phyloP scores from a whole-genome alignment of 1,139 yeast genomes.

The Candida neerlandica region DNA sequence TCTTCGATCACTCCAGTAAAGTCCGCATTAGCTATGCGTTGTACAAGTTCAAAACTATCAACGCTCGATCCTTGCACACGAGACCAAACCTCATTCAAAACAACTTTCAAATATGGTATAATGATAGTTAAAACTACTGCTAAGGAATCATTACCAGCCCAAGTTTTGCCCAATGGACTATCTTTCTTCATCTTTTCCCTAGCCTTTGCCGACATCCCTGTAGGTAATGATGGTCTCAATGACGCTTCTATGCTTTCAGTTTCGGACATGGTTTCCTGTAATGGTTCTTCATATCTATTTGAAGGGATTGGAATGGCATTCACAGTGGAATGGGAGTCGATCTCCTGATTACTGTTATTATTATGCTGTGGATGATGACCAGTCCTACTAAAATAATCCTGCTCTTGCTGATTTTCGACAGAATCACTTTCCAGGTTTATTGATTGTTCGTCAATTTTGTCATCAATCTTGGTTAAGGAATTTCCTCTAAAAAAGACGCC shows the following conservation, averaged over 20 bases:
- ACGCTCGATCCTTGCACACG: constrained; percentile 24
- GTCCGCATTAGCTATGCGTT: constrained; percentile 39
- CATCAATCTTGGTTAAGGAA: constrained; percentile 20
- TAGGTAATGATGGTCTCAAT: constrained; percentile 49
- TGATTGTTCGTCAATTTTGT: constrained; percentile 10
- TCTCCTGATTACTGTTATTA: constrained; percentile 5
- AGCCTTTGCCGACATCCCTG: constrained; percentile 64
- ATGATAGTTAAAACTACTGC: constrained; percentile 45
- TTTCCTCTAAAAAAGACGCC: constrained; percentile 30
- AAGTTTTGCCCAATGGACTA: constrained; percentile 50
- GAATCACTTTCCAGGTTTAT: constrained; percentile 1
- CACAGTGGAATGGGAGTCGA: background rate
- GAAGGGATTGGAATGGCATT: constrained; percentile 13
- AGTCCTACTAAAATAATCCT: constrained; percentile 10
- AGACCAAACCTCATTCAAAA: constrained; percentile 40
- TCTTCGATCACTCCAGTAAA: constrained; percentile 24
- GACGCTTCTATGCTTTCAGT: constrained; percentile 29
- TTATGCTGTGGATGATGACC: too few species aligned
- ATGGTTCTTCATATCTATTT: constrained; percentile 12
- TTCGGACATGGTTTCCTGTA: constrained; percentile 8
- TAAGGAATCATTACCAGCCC: constrained; percentile 65
- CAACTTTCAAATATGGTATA: constrained; percentile 39
- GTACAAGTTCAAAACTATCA: constrained; percentile 39
- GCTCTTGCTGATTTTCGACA: constrained; percentile 11
- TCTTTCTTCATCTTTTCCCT: constrained; percentile 60